phyloP scores from a whole-genome alignment of 495 filamentous ascomycete species.

The Chaetomium fimeti region DNA sequence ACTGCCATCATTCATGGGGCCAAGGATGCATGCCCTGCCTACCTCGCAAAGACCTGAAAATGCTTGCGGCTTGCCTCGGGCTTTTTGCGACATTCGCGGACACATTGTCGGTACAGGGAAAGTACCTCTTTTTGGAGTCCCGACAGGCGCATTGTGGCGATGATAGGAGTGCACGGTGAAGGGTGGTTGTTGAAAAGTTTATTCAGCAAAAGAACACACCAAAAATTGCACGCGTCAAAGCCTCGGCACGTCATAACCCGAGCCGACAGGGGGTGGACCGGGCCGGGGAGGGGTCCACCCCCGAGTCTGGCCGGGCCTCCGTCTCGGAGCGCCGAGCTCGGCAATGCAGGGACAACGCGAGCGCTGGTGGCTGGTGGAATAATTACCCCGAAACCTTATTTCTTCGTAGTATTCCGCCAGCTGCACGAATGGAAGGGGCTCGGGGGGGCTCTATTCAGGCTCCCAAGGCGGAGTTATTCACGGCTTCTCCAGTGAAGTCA shows the following conservation, averaged over 20 bases:
- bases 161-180: not conserved
- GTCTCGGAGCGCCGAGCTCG: constrained; percentile 15
- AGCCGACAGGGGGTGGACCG: constrained; percentile 15
- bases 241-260: constrained; percentile 19
- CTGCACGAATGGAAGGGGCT: not conserved
- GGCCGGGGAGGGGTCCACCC: constrained; percentile 1
- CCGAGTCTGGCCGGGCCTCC: not conserved
- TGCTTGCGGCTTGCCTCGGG: constrained; percentile 51
- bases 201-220: constrained; percentile 3
- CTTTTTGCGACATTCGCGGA: constrained; percentile 78
- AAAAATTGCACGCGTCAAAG: constrained; percentile 13
- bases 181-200: constrained; percentile 9
- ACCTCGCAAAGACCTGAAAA: constrained; percentile 46
- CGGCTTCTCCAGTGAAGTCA: not conserved
- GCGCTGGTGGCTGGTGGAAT: constrained; percentile 16
- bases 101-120: constrained; percentile 78
- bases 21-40: not conserved
- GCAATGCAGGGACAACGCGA: not conserved
- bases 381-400: constrained; percentile 6
- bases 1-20: not conserved
- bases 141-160: constrained; percentile 58
- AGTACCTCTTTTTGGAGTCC: constrained; percentile 92
- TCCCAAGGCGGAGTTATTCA: constrained; percentile 7
- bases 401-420: not conserved
- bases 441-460: too few relatives aligned